These are phyloP conservation scores for Tilletia indica DNA, from an alignment of 1,284 basidiomycete genomes.

Conservation along the genomic window DNA sequence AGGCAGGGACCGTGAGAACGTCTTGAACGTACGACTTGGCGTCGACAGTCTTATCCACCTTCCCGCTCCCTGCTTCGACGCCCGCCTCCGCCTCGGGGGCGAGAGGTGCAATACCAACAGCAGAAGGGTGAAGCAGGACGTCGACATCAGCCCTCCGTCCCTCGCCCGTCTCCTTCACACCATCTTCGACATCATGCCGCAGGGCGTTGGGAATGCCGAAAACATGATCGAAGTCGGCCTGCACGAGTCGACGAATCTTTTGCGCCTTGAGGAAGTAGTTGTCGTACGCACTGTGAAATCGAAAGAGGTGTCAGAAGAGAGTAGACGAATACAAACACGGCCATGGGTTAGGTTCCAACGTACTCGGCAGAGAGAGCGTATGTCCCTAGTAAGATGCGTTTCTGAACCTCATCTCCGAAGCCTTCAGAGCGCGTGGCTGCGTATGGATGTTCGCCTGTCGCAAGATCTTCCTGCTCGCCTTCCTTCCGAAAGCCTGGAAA, in stretches of 20 bases:
- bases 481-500: conserved; percentile 63
- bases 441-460: conserved; percentile 33
- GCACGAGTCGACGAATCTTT: conserved; percentile 70
- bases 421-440: conserved; percentile 60
- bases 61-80: background rate
- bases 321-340: background rate
- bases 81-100: conserved; percentile 21
- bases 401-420: conserved; percentile 82
- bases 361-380: conserved; percentile 89
- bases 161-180: background rate
- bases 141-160: conserved; percentile 64
- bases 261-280: conserved; percentile 95
- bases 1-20: conserved; percentile 85
- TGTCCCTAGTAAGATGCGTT: conserved; percentile 84
- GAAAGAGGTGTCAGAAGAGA: background rate
- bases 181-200: conserved; percentile 56
- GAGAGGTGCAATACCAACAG: conserved; percentile 43
- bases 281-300: conserved; percentile 73
- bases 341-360: conserved; percentile 42
- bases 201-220: conserved; percentile 66
- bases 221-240: conserved; percentile 71
- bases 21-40: conserved; percentile 74
- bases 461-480: conserved; percentile 45
- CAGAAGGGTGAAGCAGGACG: conserved; percentile 71
- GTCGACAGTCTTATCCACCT: background rate